Conservation (phyloP, 441 rosid genomes). For the Viola pubescens region DNA sequence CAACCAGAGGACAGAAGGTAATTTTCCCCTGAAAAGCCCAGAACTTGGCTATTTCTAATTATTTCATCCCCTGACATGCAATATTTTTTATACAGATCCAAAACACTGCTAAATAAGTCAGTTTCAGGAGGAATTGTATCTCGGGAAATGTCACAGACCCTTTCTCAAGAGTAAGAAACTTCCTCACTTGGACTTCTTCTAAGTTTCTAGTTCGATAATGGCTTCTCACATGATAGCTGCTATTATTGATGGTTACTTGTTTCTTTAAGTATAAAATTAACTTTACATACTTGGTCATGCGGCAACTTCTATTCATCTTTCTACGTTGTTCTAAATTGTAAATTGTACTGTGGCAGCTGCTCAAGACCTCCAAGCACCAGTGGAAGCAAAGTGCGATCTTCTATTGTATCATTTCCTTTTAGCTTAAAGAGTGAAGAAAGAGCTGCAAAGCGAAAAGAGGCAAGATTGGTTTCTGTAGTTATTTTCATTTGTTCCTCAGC, state of each 20-base stretch:
- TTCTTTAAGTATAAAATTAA: background rate
- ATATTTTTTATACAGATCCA: slow-evolving; percentile 31
- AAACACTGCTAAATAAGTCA: slow-evolving; percentile 25
- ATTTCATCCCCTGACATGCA: slow-evolving; percentile 10
- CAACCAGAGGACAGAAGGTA: slow-evolving; percentile 51
- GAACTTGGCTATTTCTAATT: slow-evolving; percentile 7
- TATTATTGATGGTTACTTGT: no score
- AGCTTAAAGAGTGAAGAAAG: slow-evolving; percentile 77
- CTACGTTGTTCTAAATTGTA: slow-evolving; percentile 10
- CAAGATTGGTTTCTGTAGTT: slow-evolving; percentile 20
- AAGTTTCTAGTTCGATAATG: background rate
- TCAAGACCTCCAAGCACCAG: slow-evolving; percentile 33
- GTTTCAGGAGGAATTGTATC: slow-evolving; percentile 34
- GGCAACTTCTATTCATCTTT: slow-evolving; percentile 3
- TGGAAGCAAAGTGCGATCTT: slow-evolving; percentile 38
- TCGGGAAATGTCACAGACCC: slow-evolving; percentile 30
- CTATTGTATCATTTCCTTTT: slow-evolving; percentile 48
- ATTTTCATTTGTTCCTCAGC: slow-evolving; percentile 12
- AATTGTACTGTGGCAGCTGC: slow-evolving; percentile 7
- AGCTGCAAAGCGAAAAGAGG: slow-evolving; percentile 82
- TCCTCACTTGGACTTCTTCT: slow-evolving; percentile 11
- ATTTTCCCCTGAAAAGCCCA: background rate
- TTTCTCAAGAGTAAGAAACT: slow-evolving; percentile 35
- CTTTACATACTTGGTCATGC: slow-evolving; percentile 3
- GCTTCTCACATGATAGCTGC: no score